Percentiles rank a stretch among this genome's conserved stretches.
These are phyloP conservation scores for Dorcoceras hygrometricum DNA, from an alignment of 257 asterid genomes.

Conservation along the genomic window DNA sequence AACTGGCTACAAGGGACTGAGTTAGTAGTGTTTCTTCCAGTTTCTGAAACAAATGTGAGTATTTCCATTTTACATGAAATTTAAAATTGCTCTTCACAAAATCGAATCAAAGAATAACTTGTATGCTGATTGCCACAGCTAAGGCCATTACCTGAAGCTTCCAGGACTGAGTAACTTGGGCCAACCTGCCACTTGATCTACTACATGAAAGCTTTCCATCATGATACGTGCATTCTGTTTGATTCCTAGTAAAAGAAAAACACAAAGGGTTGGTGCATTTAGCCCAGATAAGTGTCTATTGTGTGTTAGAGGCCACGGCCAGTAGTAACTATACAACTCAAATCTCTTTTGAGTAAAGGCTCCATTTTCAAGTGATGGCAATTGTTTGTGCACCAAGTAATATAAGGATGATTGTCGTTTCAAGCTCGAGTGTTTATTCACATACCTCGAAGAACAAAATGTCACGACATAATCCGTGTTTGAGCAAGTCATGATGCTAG, in stretches of 20 bases:
- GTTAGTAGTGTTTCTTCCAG: too few relatives aligned
- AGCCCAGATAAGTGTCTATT: too few relatives aligned
- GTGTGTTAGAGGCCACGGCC: too few relatives aligned
- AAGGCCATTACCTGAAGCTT: slow-evolving; percentile 29
- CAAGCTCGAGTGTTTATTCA: neutral
- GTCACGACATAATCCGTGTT: slow-evolving; percentile 47
- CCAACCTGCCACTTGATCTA: slow-evolving; percentile 33
- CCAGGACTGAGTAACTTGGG: slow-evolving; percentile 26
- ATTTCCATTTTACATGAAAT: neutral
- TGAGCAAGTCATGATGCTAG: slow-evolving; percentile 54
- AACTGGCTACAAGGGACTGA: too few relatives aligned
- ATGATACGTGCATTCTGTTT: slow-evolving; percentile 56
- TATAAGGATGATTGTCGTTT: too few relatives aligned
- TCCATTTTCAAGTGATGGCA: too few relatives aligned
- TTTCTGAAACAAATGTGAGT: too few relatives aligned
- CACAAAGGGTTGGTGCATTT: too few relatives aligned
- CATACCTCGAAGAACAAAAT: slow-evolving; percentile 54
- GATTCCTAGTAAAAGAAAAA: slow-evolving; percentile 38
- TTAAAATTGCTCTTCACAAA: neutral
- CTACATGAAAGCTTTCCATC: slow-evolving; percentile 42
- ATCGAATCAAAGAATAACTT: slow-evolving; percentile 20
- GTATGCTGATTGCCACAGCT: slow-evolving; percentile 28
- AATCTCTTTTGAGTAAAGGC: too few relatives aligned
- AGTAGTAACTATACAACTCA: too few relatives aligned
- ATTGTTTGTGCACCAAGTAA: too few relatives aligned